Percentiles rank a stretch among this genome's conserved stretches.
These are phyloP conservation scores for Penicillium robsamsonii DNA, from an alignment of 495 filamentous ascomycete genomes.

Conservation along the genomic window DNA sequence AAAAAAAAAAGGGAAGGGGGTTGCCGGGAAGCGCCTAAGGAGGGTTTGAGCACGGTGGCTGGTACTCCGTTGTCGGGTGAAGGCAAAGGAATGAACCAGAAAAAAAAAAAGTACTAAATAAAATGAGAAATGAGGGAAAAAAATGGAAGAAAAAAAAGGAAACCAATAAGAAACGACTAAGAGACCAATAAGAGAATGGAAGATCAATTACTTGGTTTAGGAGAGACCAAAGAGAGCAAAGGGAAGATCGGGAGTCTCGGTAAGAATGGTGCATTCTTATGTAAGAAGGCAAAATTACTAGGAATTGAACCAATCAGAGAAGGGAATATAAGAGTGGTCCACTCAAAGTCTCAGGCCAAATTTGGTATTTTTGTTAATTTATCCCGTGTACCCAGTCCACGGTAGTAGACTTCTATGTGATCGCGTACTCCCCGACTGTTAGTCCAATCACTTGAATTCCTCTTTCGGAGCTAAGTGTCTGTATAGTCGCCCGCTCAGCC, in stretches of 20 bases:
- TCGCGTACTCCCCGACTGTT: slow-evolving; percentile 11
- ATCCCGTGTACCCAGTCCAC: slow-evolving; percentile 9
- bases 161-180: slow-evolving; percentile 6
- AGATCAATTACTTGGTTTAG: slow-evolving; percentile 10
- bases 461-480: not conserved
- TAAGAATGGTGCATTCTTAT: slow-evolving; percentile 14
- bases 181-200: slow-evolving; percentile 2
- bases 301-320: not conserved
- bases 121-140: slow-evolving; percentile 1
- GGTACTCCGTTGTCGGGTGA: slow-evolving; percentile 18
- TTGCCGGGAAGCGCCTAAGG: slow-evolving; percentile 28
- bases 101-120: slow-evolving; percentile 15
- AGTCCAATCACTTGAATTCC: not conserved
- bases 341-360: slow-evolving; percentile 6
- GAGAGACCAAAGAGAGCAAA: not conserved
- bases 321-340: not conserved
- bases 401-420: not conserved
- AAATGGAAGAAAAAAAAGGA: slow-evolving; percentile 8
- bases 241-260: slow-evolving; percentile 6
- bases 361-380: not conserved
- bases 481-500: not conserved
- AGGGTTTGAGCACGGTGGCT: slow-evolving; percentile 38
- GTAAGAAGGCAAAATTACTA: slow-evolving; percentile 7
- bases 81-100: slow-evolving; percentile 31
- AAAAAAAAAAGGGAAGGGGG: slow-evolving; percentile 27